Evolutionary conservation across 345 rosid species (phyloP).

Genomic region (Hevea brasiliensis): DNA sequence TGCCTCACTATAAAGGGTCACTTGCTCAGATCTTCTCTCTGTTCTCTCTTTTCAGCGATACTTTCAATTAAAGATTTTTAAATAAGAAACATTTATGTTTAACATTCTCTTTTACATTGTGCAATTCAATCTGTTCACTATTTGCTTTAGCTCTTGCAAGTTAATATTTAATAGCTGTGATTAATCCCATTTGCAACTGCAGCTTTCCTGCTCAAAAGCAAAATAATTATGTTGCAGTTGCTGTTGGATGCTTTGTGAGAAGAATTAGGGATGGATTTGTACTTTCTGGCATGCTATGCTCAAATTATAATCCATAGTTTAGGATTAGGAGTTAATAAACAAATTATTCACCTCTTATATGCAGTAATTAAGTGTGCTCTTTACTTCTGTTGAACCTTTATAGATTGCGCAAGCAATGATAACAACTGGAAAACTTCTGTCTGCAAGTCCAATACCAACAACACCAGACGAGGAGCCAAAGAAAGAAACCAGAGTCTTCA

Average conservation of each 20-base stretch:
- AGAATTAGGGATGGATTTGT: neutral
- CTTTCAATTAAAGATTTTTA: neutral
- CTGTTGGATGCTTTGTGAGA: neutral
- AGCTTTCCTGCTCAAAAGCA: neutral
- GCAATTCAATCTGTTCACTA: neutral
- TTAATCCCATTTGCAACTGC: neutral
- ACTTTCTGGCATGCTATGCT: neutral
- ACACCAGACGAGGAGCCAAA: conserved; percentile 40
- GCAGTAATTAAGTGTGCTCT: neutral
- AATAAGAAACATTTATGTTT: neutral
- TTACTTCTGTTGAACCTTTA: conserved; percentile 3
- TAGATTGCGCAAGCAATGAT: conserved; percentile 88
- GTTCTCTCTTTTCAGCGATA: too few relatives aligned
- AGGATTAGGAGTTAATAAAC: neutral
- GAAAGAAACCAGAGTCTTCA: conserved; percentile 54
- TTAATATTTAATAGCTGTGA: neutral
- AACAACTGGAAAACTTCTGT: conserved; percentile 57
- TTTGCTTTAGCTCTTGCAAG: neutral
- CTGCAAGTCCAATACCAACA: conserved; percentile 44
- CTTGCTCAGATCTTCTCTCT: neutral
- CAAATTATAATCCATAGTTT: neutral
- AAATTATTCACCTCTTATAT: neutral
- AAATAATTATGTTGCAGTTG: neutral
- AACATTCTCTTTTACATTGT: neutral
- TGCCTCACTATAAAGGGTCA: neutral